Conservation (phyloP, 2,329 filamentous ascomycete species). For the Alternaria sp. region DNA sequence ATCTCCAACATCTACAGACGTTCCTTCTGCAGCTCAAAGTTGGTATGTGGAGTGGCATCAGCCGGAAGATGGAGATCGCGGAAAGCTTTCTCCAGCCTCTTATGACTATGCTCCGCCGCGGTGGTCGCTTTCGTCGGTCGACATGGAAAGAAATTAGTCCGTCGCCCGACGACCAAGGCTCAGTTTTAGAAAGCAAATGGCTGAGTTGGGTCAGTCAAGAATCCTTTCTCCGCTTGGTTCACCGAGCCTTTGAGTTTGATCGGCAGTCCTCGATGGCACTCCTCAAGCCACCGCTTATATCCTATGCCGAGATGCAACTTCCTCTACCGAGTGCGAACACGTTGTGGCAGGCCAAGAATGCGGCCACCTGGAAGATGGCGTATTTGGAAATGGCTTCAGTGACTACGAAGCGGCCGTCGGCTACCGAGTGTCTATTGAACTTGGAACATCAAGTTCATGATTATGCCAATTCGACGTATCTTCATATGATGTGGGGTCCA, state of each 20-base stretch:
- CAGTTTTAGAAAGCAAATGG: conserved; percentile 71
- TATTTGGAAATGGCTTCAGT: conserved; percentile 56
- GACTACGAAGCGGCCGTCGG: conserved; percentile 33
- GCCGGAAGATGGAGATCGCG: conserved; percentile 66
- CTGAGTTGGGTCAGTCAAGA: conserved; percentile 69
- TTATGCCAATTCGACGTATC: conserved; percentile 63
- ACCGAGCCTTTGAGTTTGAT: conserved; percentile 71
- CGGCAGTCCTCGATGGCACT: conserved; percentile 73
- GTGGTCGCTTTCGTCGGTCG: conserved; percentile 66
- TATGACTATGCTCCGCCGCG: conserved; percentile 64
- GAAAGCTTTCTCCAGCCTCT: conserved; percentile 65
- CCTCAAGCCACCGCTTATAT: conserved; percentile 70
- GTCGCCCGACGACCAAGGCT: conserved; percentile 63
- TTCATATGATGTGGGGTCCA: conserved; percentile 71
- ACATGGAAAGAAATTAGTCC: conserved; percentile 63
- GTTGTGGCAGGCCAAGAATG: conserved; percentile 71
- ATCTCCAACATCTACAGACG: conserved; percentile 61
- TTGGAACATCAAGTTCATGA: conserved; percentile 33
- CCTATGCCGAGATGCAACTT: conserved; percentile 72
- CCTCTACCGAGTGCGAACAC: conserved; percentile 69
- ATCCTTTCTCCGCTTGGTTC: conserved; percentile 72
- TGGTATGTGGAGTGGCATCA: conserved; percentile 67
- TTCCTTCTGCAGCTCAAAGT: conserved; percentile 61
- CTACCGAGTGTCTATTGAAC: conserved; percentile 40
- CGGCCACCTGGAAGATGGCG: conserved; percentile 69